Base-by-base conservation (phyloP, 768 basidiomycete genomes). In the Suillus fuscotomentosus region DNA sequence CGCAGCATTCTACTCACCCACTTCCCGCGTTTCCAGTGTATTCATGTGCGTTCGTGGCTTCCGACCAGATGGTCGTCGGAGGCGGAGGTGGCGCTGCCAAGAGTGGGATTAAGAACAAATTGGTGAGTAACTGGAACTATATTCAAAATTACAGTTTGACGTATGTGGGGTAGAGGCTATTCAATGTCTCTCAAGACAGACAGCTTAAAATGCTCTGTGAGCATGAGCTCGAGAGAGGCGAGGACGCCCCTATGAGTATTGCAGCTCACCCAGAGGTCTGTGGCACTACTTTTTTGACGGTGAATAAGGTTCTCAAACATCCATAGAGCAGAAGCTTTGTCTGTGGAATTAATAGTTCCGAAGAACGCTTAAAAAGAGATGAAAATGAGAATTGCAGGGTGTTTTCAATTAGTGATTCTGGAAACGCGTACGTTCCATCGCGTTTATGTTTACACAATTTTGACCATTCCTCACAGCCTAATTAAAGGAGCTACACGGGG, bases 221-320 rank as follows among this genome's bases (percentile, higher is more conserved):
- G 74, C 80, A 88, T 56, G 87, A 93, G 70, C 83, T 99, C 14
- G 89, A 86, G 62, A 83, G 76, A 38, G 90, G 88, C 42, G 96
- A 96, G 73, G 97, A 99, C 76, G 92, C 91, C 5, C 96, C 97
- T n/a, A 98, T 95, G 94, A 97, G 95, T 73, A 89, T 98, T 83
- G 88, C 90, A 20, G 84, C 86, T 14, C 78, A 90, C 72, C 75
- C 80, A 10, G 75, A 86, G 77, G 92, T 91, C 75, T 66, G 77
- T 66, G 27, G 64, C 9, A 36, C 36, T 34, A 15, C 20, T 24
- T 2, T 45, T 38, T 55, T 27, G 39, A 27, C n/a, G 50, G 17
- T 65, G 45, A 69, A 65, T 36, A 11, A 36, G 9, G 56, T 43
- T 4, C 36, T 36, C 51, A 34, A 55, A 50, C 27, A 54, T 31